phyloP scores from a whole-genome alignment of 2,329 filamentous ascomycete species.

The Blastomyces gilchristii region DNA sequence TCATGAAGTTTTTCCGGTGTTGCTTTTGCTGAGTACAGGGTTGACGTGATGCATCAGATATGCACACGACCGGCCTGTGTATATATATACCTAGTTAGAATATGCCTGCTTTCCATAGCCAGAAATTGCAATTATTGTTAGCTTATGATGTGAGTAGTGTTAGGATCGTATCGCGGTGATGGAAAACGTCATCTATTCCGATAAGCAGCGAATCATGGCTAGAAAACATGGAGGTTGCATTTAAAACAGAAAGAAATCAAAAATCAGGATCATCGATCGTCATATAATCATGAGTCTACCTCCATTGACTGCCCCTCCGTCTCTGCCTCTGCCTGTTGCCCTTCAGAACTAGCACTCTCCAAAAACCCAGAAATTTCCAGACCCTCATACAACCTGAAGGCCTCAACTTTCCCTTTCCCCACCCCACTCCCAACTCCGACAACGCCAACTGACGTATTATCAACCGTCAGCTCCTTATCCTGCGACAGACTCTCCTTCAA shows the following conservation, averaged over 20 bases:
- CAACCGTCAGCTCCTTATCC: constrained; percentile 93
- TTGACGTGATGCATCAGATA: background rate
- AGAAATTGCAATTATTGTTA: background rate
- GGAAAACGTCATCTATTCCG: constrained; percentile 1
- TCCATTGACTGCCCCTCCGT: constrained; percentile 45
- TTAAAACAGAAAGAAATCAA: constrained; percentile 2
- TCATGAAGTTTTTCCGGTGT: background rate
- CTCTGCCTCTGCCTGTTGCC: constrained; percentile 39
- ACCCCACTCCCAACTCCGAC: constrained; percentile 53
- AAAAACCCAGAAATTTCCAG: constrained; percentile 78
- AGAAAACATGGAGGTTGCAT: background rate
- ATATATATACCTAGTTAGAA: background rate
- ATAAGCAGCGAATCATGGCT: constrained; percentile 5
- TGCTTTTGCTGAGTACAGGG: background rate
- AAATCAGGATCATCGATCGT: background rate
- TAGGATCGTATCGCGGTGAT: background rate
- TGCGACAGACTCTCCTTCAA: constrained; percentile 92
- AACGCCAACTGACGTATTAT: constrained; percentile 88
- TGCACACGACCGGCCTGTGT: background rate
- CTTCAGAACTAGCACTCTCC: constrained; percentile 54
- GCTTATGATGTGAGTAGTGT: background rate
- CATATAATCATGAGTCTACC: constrained; percentile 38
- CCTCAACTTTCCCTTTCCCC: constrained; percentile 53
- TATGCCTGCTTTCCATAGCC: background rate
- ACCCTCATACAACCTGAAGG: constrained; percentile 84